Base-by-base conservation (phyloP, 1,284 basidiomycete species). In the Sanguinoderma infundibulare region DNA sequence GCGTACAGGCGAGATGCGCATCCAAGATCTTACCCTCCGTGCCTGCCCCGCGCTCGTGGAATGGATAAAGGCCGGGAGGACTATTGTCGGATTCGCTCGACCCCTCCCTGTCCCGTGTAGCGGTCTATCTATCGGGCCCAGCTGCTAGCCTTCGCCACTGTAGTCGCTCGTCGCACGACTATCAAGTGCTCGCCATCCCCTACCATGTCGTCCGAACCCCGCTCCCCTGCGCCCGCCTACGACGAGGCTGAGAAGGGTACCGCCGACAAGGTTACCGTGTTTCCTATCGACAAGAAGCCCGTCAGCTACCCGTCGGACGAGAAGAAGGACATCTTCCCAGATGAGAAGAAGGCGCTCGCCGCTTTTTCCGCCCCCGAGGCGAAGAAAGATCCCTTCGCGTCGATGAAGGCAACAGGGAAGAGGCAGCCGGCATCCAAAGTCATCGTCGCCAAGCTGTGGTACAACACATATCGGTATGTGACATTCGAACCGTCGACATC, bases 391-490 rank as follows among this genome's bases (percentile, higher is more conserved):
- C 75, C 76, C 22, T 75, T 77, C 5, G 67, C 69, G 9, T 68
- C 72, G 5, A 69, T 74, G 20, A 75, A 76, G 57, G 63, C 72
- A 3, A 60, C 71, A 9, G 50, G 64, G 22, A 72, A 73, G 63
- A 80, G 79, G 73, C 74, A 77, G 68, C 78, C 84, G 71, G 80
- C 80, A 28, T 83, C 87, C 1, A 81, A 79, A 61, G 87, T 85
- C 79, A 81, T 87, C 40, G 72, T 79, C 54, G 86, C 82, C 77
- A 78, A 75, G 44, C 72, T 90, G 30, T 90, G 88, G 87, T 91
- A 87, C 75, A 89, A 91, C 67, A 87, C 83, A 0, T 90, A 87
- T 74, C 80, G 88, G 83, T 89, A 53, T 30, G 69, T 59, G 4
- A 10, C 47, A 22, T 35, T 28, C 5, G 3, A 17, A 14, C 34